Conservation (phyloP, 441 rosid species). For the Adansonia grandidieri region DNA sequence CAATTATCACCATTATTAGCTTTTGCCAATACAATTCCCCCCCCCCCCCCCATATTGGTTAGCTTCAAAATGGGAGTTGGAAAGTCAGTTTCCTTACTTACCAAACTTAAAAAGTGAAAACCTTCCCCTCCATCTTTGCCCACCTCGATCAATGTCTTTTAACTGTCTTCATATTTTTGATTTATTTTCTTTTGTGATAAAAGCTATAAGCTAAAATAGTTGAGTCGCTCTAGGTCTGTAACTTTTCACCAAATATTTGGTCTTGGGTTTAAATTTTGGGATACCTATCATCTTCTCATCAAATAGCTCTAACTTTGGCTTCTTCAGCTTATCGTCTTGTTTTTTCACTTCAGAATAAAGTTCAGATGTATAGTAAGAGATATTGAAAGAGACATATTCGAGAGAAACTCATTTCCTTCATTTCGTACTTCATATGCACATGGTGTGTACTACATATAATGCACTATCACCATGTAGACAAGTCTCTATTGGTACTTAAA, state of each 20-base stretch:
- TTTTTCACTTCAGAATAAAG: not conserved
- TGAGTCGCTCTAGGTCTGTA: constrained; percentile 7
- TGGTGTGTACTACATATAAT: constrained; percentile 1
- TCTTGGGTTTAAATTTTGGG: not conserved
- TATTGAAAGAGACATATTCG: not conserved
- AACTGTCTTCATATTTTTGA: constrained; percentile 7
- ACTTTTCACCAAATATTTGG: constrained; percentile 1
- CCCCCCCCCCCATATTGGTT: not conserved
- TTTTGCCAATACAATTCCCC: not conserved
- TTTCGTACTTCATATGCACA: not conserved
- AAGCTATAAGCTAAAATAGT: not conserved
- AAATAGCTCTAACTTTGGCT: constrained; percentile 8
- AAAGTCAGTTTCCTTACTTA: not conserved
- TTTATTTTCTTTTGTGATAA: constrained; percentile 12
- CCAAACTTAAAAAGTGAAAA: not conserved
- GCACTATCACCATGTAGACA: not conserved
- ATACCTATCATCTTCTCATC: not conserved
- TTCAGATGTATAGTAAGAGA: not conserved
- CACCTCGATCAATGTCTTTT: not conserved
- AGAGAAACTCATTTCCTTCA: constrained; percentile 9
- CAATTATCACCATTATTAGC: not conserved
- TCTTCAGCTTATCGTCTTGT: not conserved
- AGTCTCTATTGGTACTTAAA: not conserved
- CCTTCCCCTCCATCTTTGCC: not conserved
- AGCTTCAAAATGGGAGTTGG: constrained; percentile 12